These are phyloP conservation scores for Batkoa obscura DNA, from an alignment of 371 early-diverging fungal species.

Conservation along the genomic window DNA sequence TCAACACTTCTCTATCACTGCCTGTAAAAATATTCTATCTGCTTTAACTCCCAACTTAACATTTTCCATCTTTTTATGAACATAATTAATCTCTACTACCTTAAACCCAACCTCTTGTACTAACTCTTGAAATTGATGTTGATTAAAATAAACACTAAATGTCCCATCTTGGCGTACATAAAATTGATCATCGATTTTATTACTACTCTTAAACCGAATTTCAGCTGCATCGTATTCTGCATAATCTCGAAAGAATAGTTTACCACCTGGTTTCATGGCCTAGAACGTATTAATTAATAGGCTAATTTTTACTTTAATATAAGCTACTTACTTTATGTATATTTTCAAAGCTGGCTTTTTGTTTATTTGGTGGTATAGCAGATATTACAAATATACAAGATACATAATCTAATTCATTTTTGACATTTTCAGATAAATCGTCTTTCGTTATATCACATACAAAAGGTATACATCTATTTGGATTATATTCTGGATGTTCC, in stretches of 20 bases:
- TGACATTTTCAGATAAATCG: conserved; percentile 36
- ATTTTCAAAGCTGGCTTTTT: conserved; percentile 40
- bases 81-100: background rate
- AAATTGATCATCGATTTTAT: conserved; percentile 53
- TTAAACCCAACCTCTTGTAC: background rate
- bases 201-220: conserved; percentile 58
- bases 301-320: background rate
- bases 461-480: conserved; percentile 54
- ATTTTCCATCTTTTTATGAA: background rate
- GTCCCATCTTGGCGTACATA: conserved; percentile 85
- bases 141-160: conserved; percentile 23
- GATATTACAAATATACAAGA: conserved; percentile 70
- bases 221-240: conserved; percentile 78
- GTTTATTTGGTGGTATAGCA: conserved; percentile 69
- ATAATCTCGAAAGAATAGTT: conserved; percentile 73
- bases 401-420: conserved; percentile 45
- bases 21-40: conserved; percentile 1
- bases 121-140: background rate
- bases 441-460: conserved; percentile 65
- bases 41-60: background rate
- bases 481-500: conserved; percentile 30
- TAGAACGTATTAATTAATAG: too few species aligned
- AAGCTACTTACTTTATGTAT: conserved; percentile 22
- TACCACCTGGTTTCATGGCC: conserved; percentile 43
- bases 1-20: too few species aligned